phyloP scores from a whole-genome alignment of 306 rosid species.

The Cucumis sativus region DNA sequence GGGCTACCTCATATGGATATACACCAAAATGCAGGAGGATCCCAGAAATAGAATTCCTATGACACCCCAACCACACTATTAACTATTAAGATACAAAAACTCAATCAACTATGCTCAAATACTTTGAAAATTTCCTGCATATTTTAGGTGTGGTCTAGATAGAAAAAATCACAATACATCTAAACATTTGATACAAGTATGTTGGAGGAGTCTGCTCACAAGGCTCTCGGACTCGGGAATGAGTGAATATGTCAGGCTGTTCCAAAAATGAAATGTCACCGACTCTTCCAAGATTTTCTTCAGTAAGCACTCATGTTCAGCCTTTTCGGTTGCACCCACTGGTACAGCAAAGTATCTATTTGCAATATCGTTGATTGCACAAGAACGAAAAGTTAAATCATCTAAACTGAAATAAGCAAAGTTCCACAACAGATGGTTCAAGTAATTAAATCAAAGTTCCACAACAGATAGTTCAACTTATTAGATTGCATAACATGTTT shows the following conservation, averaged over 20 bases:
- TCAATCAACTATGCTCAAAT: not conserved
- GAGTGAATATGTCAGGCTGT: conserved; percentile 60
- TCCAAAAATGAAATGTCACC: conserved; percentile 80
- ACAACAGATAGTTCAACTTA: no score
- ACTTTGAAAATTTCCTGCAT: not conserved
- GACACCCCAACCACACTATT: not conserved
- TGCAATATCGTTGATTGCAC: not conserved
- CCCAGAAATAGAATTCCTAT: not conserved
- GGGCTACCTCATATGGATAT: not conserved
- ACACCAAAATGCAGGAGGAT: not conserved
- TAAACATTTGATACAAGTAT: conserved; percentile 54
- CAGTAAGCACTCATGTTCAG: conserved; percentile 39
- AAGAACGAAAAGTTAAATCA: not conserved
- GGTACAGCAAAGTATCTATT: conserved; percentile 74
- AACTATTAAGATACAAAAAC: not conserved
- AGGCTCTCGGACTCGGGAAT: conserved; percentile 82
- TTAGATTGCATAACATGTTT: no score
- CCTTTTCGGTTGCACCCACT: conserved; percentile 39
- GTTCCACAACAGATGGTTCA: not conserved
- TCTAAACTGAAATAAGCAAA: not conserved
- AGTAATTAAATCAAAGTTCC: not conserved
- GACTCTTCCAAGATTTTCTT: conserved; percentile 43
- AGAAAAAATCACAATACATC: conserved; percentile 42
- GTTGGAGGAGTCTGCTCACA: conserved; percentile 54
- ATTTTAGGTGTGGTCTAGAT: not conserved